A percentile compares a stretch with the other conserved stretches of the same genome.
phyloP scores from a whole-genome alignment of 1,284 basidiomycete species.

The Salmacisia buchloeana region DNA sequence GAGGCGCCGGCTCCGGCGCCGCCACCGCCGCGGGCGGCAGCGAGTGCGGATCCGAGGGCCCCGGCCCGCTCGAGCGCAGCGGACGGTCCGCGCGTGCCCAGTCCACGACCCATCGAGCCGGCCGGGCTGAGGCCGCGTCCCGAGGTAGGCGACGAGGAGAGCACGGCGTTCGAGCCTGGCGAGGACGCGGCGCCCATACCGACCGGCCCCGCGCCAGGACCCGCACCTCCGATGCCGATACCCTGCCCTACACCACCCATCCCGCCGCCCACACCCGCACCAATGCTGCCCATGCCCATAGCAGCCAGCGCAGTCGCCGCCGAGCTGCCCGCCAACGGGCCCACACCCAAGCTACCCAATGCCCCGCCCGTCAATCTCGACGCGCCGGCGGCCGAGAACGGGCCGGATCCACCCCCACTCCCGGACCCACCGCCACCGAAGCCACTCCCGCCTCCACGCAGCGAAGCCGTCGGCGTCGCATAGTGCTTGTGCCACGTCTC shows the following conservation, averaged over 20 bases:
- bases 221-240: background rate
- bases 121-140: background rate
- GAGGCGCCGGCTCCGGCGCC: background rate
- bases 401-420: too few species aligned
- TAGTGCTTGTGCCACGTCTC: slow-evolving; percentile 33
- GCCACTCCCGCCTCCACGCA: background rate
- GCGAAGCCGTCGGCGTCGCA: background rate
- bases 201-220: background rate
- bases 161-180: background rate
- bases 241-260: background rate
- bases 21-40: background rate
- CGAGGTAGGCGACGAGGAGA: background rate
- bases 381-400: too few species aligned
- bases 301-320: background rate
- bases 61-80: background rate
- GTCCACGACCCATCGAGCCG: background rate
- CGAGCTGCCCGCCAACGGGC: background rate
- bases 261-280: background rate
- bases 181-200: background rate
- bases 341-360: background rate
- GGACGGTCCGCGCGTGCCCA: background rate
- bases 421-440: background rate
- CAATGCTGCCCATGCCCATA: background rate
- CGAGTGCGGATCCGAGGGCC: background rate
- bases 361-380: background rate